A percentile compares a stretch with the other conserved stretches of the same genome.
Evolutionary conservation across 306 rosid genomes (phyloP).

Genomic region (Inga laurina): DNA sequence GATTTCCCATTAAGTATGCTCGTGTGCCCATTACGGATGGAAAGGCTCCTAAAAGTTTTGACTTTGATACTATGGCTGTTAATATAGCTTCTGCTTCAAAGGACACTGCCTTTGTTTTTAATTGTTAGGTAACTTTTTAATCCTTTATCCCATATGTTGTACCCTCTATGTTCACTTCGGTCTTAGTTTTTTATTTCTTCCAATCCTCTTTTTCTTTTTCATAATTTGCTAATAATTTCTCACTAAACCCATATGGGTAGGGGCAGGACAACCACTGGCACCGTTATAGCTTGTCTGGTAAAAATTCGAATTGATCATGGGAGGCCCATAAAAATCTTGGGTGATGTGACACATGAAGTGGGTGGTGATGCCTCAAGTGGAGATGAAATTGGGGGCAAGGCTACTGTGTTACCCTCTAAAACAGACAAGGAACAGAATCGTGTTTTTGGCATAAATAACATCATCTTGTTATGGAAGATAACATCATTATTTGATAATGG

Average conservation of each 20-base stretch:
- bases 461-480: no score
- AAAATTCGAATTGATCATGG: slow-evolving; percentile 54
- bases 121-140: slow-evolving; percentile 71
- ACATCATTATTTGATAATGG: no score
- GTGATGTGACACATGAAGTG: slow-evolving; percentile 44
- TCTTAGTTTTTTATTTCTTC: not conserved
- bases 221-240: slow-evolving; percentile 11
- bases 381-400: not conserved
- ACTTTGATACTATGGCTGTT: slow-evolving; percentile 29
- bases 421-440: no score
- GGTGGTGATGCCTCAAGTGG: slow-evolving; percentile 72
- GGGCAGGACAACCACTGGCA: slow-evolving; percentile 37
- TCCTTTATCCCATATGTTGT: slow-evolving; percentile 30
- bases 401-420: no score
- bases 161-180: slow-evolving; percentile 7
- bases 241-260: slow-evolving; percentile 69
- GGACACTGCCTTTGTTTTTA: slow-evolving; percentile 83
- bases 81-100: slow-evolving; percentile 77
- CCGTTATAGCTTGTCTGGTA: slow-evolving; percentile 90
- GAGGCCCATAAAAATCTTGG: slow-evolving; percentile 50
- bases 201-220: slow-evolving; percentile 6
- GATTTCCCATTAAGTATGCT: slow-evolving; percentile 83
- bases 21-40: slow-evolving; percentile 94
- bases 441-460: no score
- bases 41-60: slow-evolving; percentile 79